Evolutionary conservation across 2,329 filamentous ascomycete genomes (phyloP), one percentile per base, ranked within the genome.

Genomic region (Ceratocystis papillata): DNA sequence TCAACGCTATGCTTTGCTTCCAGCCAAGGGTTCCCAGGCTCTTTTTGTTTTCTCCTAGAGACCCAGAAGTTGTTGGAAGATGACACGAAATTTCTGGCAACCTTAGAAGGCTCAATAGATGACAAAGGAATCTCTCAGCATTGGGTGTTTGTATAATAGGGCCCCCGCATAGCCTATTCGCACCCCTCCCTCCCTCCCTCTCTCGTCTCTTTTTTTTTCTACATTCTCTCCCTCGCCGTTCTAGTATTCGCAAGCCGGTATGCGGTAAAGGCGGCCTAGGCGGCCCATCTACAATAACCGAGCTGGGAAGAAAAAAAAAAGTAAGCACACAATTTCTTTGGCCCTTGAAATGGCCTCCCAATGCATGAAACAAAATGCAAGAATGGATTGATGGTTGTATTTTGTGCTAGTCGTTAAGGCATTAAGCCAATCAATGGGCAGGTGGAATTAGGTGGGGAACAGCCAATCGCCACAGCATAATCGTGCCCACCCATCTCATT

Each of bases 341-440:
- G 33, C 33, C 33, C 33, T 37, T 37, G 20, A 25, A 28, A 53
- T 53, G 48, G 48, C 20, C 48, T 53, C 20, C 12, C 20, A 53
- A 10, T 25, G 48, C 48, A 53, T 53, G 48, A 53, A 53, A 53
- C 48, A 53, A 53, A 53, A 53, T 12, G 10, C 10, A 10, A 28
- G 1, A 53, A 25, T 12, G 20, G 48, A 10, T 25, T 53, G 20
- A 2, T 53, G 25, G 20, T 28, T 53, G 8, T 53, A 25, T 53
- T 53, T 53, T 25, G 8, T 12, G 10, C 20, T 53, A 15, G 48
- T 25, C 48, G 7, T 53, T 25, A 53, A 53, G 48, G 48, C 48
- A 53, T 53, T 25, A 53, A 53, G 48, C 20, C 48, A 25, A 53
- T 53, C 22, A 53, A 53, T 53, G 48, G 48, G 33, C 33, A 12